These are phyloP conservation scores for Urtica urens DNA, from an alignment of 306 rosid genomes.

Conservation along the genomic window DNA sequence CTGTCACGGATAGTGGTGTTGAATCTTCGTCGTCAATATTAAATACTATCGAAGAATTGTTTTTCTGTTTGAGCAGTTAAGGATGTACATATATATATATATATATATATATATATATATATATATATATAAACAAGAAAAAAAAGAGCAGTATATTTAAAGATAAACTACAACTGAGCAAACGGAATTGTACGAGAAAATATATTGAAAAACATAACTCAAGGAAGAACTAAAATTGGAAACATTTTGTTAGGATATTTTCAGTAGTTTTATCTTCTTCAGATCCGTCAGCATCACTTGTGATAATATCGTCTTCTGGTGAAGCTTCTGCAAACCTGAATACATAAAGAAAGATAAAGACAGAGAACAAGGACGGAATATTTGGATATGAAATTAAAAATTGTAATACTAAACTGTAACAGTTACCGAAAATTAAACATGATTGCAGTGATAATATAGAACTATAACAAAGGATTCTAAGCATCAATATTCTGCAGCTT, in stretches of 20 bases:
- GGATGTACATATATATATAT: too few relatives aligned
- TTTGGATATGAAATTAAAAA: too few relatives aligned
- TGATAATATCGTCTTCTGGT: constrained; percentile 29
- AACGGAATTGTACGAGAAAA: not conserved
- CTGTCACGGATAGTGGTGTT: constrained; percentile 25
- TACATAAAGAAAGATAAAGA: not conserved
- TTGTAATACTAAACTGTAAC: not conserved
- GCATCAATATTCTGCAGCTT: not conserved
- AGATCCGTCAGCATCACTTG: constrained; percentile 14
- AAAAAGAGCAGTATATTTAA: not conserved
- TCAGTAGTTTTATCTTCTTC: constrained; percentile 27
- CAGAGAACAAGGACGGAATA: too few relatives aligned
- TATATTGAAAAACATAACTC: not conserved
- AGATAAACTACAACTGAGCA: not conserved
- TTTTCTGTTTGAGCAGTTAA: constrained; percentile 24
- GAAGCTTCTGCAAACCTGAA: constrained; percentile 38
- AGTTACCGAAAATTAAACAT: constrained; percentile 5
- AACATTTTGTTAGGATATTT: constrained; percentile 25
- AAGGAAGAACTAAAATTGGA: constrained; percentile 5
- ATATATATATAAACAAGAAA: not conserved
- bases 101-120: too few relatives aligned
- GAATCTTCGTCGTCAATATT: constrained; percentile 19
- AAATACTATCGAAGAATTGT: constrained; percentile 7
- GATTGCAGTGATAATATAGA: constrained; percentile 8
- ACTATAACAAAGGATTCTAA: not conserved